Base-by-base conservation (phyloP, 2,329 filamentous ascomycete species). In the Emydomyces testavorans region DNA sequence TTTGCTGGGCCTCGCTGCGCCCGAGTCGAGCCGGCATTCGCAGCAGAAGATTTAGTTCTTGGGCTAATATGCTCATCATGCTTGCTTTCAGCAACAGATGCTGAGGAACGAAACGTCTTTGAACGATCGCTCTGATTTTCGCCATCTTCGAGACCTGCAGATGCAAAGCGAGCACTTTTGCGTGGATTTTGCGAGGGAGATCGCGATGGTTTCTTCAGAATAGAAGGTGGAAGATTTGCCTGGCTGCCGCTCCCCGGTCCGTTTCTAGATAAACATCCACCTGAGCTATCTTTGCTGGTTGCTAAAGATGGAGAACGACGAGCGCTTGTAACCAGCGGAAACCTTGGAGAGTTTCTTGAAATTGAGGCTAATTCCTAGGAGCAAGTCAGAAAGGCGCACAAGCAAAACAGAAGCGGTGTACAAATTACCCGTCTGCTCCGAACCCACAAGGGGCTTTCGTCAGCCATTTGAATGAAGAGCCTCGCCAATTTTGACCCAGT, bases 401-500 rank as follows among this genome's bases (percentile, higher is more conserved):
- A 23, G 32, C 34, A 39, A 18, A 11, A 31, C 15, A 20, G 16
- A 18, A 11, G 7, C 21, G 20, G n/a, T 13, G 34, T 7, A 20
- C 31, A 37, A 10, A 16, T 7, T 51, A 53, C 52, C 44, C 53
- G 48, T 52, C 37, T 31, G 13, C 21, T 16, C 28, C 29, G 35
- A 16, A 28, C 24, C 45, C 45, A 47, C 13, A 47, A 16, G 13
- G 45, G 45, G 10, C 26, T 32, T 20, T 47, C 45, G 18, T 66
- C 61, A 35, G 65, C 63, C 45, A 75, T 71, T 41, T 63, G 60
- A 38, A 65, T 58, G 39, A 74, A 73, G 37, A 74, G 57, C 4
- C 46, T 56, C 7, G 68, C 67, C 47, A 75, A 56, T 7, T 58
- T 65, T 8, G 61, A 59, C 16, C 67, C 63, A 39, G 60, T 63